Percentiles rank a stretch among this genome's conserved stretches.
phyloP scores from a whole-genome alignment of 164 flowering plant species.

The Kingdonia uniflora region DNA sequence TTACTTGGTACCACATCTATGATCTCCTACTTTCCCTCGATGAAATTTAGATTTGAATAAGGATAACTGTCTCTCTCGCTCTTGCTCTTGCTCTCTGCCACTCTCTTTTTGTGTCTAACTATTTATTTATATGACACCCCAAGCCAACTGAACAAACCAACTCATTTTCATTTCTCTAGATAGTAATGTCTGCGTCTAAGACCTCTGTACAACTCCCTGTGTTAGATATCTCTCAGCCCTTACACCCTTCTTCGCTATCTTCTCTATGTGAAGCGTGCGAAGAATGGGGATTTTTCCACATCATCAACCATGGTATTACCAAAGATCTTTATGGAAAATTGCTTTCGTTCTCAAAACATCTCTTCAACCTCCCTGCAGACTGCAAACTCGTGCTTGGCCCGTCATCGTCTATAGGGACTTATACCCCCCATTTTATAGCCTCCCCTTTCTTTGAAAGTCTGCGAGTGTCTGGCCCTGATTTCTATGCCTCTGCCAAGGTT shows the following conservation, averaged over 20 bases:
- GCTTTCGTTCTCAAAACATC: constrained; percentile 25
- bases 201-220: constrained; percentile 47
- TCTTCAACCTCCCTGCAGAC: constrained; percentile 53
- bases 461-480: constrained; percentile 75
- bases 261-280: constrained; percentile 53
- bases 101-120: constrained; percentile 8
- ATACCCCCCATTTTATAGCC: constrained; percentile 87
- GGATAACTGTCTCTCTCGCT: constrained; percentile 4
- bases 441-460: constrained; percentile 84
- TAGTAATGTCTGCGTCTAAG: constrained; percentile 32
- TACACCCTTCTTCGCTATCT: constrained; percentile 32
- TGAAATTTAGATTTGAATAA: constrained; percentile 1
- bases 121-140: constrained; percentile 5
- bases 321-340: constrained; percentile 32
- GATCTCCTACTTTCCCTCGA: constrained; percentile 6
- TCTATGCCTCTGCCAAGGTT: constrained; percentile 53
- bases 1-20: constrained; percentile 18
- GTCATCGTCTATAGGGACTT: constrained; percentile 41
- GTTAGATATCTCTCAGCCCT: constrained; percentile 59
- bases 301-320: constrained; percentile 73
- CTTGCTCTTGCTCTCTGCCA: background rate
- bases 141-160: constrained; percentile 18
- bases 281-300: constrained; percentile 84
- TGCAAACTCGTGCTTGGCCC: constrained; percentile 68
- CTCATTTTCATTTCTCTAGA: constrained; percentile 8